These are phyloP conservation scores for Pichia insulana DNA, from an alignment of 805 yeast species.

Conservation along the genomic window DNA sequence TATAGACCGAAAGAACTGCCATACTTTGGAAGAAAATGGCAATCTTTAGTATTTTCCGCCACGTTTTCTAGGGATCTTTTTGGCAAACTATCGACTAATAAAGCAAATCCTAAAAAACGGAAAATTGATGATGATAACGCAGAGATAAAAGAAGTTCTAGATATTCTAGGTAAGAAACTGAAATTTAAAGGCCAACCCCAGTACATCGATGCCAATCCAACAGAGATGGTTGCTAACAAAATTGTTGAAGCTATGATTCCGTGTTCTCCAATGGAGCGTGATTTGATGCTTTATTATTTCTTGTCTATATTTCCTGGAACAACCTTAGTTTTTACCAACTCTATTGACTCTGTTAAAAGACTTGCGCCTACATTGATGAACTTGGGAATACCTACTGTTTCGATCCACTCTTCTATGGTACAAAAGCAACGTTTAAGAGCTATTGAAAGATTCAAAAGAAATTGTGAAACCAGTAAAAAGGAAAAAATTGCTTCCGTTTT, in stretches of 20 bases:
- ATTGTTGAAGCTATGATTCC: slow-evolving; percentile 84
- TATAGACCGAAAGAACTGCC: slow-evolving; percentile 33
- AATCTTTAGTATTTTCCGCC: slow-evolving; percentile 90
- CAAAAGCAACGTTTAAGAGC: slow-evolving; percentile 88
- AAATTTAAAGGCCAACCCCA: slow-evolving; percentile 60
- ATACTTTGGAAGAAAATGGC: slow-evolving; percentile 34
- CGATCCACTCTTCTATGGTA: slow-evolving; percentile 88
- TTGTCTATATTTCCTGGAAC: slow-evolving; percentile 79
- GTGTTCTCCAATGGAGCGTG: slow-evolving; percentile 86
- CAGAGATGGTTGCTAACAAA: slow-evolving; percentile 63
- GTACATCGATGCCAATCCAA: slow-evolving; percentile 81
- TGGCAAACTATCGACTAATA: slow-evolving; percentile 51
- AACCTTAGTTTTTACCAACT: slow-evolving; percentile 84
- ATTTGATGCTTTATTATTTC: slow-evolving; percentile 82
- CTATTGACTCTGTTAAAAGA: slow-evolving; percentile 91
- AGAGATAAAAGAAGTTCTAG: slow-evolving; percentile 48
- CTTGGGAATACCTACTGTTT: slow-evolving; percentile 58
- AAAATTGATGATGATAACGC: slow-evolving; percentile 25
- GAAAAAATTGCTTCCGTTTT: slow-evolving; percentile 53
- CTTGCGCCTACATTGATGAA: slow-evolving; percentile 66
- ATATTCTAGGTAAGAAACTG: slow-evolving; percentile 58
- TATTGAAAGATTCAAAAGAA: slow-evolving; percentile 66
- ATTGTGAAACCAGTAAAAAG: slow-evolving; percentile 27
- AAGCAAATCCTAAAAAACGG: slow-evolving; percentile 21
- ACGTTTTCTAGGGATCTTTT: slow-evolving; percentile 82